These are phyloP conservation scores for Thecaphora frezii DNA, from an alignment of 1,284 basidiomycete genomes.

Conservation along the genomic window DNA sequence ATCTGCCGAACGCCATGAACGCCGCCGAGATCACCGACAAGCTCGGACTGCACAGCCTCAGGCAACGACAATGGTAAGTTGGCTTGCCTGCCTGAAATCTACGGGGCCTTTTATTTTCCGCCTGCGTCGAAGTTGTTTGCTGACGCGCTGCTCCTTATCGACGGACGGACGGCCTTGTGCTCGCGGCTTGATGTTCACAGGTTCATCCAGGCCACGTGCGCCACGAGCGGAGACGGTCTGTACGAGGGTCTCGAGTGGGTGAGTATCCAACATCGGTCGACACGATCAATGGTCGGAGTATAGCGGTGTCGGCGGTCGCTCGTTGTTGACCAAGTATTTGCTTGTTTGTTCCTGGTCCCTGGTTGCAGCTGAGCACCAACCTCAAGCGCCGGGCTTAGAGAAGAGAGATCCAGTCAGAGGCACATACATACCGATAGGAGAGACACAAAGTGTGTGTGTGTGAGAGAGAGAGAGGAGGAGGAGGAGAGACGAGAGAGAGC, in stretches of 20 bases:
- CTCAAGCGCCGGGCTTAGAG: constrained; percentile 79
- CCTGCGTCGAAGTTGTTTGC: constrained; percentile 1
- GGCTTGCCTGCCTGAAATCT: too few species aligned
- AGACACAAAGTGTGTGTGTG: too few species aligned
- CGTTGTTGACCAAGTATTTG: too few species aligned
- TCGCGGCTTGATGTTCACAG: too few species aligned
- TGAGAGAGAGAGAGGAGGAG: too few species aligned
- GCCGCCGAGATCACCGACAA: constrained; percentile 99
- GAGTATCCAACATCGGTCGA: constrained; percentile 4
- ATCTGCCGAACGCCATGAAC: constrained; percentile 98
- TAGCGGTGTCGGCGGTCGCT: too few species aligned
- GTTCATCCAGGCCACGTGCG: constrained; percentile 99
- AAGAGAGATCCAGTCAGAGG: too few species aligned
- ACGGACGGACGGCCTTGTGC: not conserved
- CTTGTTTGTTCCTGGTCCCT: not conserved
- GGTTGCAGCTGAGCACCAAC: constrained; percentile 71
- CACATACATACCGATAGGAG: too few species aligned
- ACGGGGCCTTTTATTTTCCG: not conserved
- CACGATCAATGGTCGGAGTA: too few species aligned
- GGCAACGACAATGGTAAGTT: constrained; percentile 69
- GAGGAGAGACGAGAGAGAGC: too few species aligned
- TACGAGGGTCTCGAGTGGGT: constrained; percentile 77
- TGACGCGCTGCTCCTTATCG: not conserved
- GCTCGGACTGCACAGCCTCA: constrained; percentile 93
- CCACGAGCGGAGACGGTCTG: constrained; percentile 96